Percentiles rank a stretch among this genome's conserved stretches.
Conservation (phyloP, 2,329 filamentous ascomycete genomes). For the Pseudocercospora fuligena region DNA sequence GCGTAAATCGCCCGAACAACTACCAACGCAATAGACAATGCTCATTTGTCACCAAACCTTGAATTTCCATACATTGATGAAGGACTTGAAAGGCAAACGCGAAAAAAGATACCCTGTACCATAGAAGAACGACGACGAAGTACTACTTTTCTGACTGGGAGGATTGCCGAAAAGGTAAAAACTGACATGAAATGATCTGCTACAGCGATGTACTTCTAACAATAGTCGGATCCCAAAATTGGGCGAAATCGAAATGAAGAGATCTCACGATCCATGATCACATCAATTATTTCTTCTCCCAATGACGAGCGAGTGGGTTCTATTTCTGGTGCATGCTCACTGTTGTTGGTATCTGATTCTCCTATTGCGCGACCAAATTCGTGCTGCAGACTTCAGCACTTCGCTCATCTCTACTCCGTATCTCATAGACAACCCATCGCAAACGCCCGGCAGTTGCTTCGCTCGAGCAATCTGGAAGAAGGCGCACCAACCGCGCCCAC, state of each 20-base stretch:
- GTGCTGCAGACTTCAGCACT: too few relatives aligned
- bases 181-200: not conserved
- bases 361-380: not conserved
- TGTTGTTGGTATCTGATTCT: not conserved
- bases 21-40: not conserved
- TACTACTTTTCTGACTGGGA: not conserved
- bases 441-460: too few relatives aligned
- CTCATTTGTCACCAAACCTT: not conserved
- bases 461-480: too few relatives aligned
- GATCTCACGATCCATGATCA: constrained; percentile 1
- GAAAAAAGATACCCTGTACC: constrained; percentile 5
- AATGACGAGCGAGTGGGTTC: not conserved
- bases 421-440: too few relatives aligned
- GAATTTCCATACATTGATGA: not conserved
- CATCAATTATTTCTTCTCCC: not conserved
- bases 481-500: too few relatives aligned
- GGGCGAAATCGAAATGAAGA: not conserved
- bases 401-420: too few relatives aligned
- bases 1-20: not conserved
- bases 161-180: not conserved
- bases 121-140: not conserved
- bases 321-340: not conserved
- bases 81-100: not conserved
- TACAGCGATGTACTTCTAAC: constrained; percentile 6
- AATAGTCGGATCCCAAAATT: not conserved